Evolutionary conservation across 768 basidiomycete genomes (phyloP).

Genomic region (Pleurotus salmoneostramineus): DNA sequence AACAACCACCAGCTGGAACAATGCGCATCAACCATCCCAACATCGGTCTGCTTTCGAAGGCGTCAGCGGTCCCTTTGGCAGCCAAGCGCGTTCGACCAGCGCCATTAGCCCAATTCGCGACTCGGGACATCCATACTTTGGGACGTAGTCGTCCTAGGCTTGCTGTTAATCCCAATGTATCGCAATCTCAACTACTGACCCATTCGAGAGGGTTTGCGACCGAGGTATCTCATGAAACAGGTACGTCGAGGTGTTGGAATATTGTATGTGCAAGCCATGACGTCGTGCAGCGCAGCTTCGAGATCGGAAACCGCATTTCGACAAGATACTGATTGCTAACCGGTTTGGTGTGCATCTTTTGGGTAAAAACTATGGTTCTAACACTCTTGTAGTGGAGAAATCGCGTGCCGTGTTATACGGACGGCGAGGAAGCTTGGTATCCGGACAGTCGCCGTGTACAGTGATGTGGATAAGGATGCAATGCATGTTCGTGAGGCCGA

Average conservation of each 20-base stretch:
- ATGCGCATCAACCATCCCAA: neutral
- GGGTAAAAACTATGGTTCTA: neutral
- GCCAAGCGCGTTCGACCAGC: neutral
- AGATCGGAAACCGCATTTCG: conserved; percentile 56
- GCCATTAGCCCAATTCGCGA: neutral
- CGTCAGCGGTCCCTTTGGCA: neutral
- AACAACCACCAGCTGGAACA: neutral
- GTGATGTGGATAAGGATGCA: conserved; percentile 77
- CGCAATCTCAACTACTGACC: too few species aligned
- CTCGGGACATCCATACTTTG: neutral
- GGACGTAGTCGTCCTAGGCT: neutral
- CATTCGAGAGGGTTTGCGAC: neutral
- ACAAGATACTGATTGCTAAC: conserved; percentile 92
- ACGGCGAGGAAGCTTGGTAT: conserved; percentile 87
- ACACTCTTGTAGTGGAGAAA: conserved; percentile 69
- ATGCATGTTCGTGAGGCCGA: conserved; percentile 86
- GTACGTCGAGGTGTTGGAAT: neutral
- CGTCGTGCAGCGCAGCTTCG: neutral
- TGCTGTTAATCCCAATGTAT: too few species aligned
- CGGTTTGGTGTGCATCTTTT: conserved; percentile 36
- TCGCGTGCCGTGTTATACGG: conserved; percentile 91
- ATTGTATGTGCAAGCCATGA: neutral
- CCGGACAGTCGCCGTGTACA: conserved; percentile 89
- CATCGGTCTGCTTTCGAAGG: neutral
- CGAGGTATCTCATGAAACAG: neutral